Evolutionary conservation across 495 filamentous ascomycete species (phyloP).

Genomic region (Trichoderma erinaceum): DNA sequence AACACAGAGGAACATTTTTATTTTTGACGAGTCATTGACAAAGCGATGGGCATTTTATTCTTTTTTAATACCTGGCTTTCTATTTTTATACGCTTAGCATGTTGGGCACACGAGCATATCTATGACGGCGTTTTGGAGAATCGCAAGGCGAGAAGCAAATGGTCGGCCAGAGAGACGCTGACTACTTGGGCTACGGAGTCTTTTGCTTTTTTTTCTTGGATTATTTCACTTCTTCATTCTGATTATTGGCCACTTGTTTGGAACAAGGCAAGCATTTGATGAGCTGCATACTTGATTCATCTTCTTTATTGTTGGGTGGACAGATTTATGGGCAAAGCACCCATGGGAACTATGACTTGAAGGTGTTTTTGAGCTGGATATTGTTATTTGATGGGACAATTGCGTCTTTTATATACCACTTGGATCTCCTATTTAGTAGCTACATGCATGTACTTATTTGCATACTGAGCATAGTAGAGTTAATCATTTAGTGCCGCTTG

Average conservation of each 20-base stretch:
- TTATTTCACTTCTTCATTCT: too few species aligned
- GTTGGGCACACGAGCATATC: conserved; percentile 6
- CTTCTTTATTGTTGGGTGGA: too few species aligned
- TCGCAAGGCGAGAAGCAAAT: conserved; percentile 5
- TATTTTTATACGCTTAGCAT: conserved; percentile 3
- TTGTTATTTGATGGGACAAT: not conserved
- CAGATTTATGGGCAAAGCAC: not conserved
- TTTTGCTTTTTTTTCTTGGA: not conserved
- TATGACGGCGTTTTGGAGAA: conserved; percentile 4
- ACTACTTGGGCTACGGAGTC: not conserved
- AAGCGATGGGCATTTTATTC: not conserved
- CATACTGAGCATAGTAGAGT: not conserved
- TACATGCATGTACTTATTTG: not conserved
- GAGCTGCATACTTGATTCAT: too few species aligned
- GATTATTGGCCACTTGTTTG: too few species aligned
- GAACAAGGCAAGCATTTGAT: too few species aligned
- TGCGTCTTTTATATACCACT: not conserved
- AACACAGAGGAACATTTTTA: not conserved
- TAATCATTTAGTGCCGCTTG: not conserved
- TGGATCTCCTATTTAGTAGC: not conserved
- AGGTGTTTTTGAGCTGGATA: not conserved
- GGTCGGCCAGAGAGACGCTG: not conserved
- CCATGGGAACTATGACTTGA: not conserved
- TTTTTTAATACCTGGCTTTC: conserved; percentile 6
- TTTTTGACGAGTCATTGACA: conserved; percentile 9